Conservation (phyloP, 208 protist species). For the Blechomonas ayalai region DNA sequence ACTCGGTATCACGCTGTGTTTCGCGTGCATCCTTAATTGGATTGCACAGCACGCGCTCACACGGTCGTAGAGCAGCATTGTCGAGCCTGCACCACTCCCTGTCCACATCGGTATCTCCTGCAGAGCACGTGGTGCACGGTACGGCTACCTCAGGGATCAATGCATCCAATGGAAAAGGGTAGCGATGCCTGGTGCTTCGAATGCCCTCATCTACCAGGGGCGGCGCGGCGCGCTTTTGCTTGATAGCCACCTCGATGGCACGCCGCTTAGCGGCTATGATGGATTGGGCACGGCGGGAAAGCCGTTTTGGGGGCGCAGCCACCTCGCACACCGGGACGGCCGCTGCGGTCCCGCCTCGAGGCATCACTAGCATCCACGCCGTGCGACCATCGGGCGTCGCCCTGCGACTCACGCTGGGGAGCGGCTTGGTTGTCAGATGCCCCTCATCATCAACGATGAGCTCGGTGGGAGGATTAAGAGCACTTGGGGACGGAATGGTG, state of each 20-base stretch:
- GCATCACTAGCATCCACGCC: slow-evolving; percentile 47
- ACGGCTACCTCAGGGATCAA: too few relatives aligned
- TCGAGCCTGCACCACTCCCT: slow-evolving; percentile 15
- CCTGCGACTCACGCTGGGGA: slow-evolving; percentile 27
- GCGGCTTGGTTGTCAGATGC: slow-evolving; percentile 19
- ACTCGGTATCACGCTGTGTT: background rate
- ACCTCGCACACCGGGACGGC: slow-evolving; percentile 25
- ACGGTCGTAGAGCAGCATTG: slow-evolving; percentile 24
- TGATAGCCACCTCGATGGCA: slow-evolving; percentile 26
- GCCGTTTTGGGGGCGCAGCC: slow-evolving; percentile 33
- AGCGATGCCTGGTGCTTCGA: slow-evolving; percentile 10
- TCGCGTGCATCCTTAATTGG: background rate
- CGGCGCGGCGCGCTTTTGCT: slow-evolving; percentile 19
- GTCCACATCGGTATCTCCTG: too few relatives aligned
- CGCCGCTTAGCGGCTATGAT: slow-evolving; percentile 34
- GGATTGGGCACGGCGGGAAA: slow-evolving; percentile 58
- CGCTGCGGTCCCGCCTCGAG: slow-evolving; percentile 15
- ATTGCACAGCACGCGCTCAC: slow-evolving; percentile 8
- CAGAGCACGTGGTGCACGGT: too few relatives aligned
- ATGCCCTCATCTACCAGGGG: background rate
- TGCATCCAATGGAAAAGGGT: slow-evolving; percentile 11
- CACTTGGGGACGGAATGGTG: slow-evolving; percentile 32
- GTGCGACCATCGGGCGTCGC: slow-evolving; percentile 35
- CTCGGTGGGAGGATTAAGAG: slow-evolving; percentile 26
- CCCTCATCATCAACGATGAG: slow-evolving; percentile 30